A percentile compares a stretch with the other conserved stretches of the same genome.
Conservation (phyloP, 1,139 yeast species). For the Blastobotrys raffinosifermentans region DNA sequence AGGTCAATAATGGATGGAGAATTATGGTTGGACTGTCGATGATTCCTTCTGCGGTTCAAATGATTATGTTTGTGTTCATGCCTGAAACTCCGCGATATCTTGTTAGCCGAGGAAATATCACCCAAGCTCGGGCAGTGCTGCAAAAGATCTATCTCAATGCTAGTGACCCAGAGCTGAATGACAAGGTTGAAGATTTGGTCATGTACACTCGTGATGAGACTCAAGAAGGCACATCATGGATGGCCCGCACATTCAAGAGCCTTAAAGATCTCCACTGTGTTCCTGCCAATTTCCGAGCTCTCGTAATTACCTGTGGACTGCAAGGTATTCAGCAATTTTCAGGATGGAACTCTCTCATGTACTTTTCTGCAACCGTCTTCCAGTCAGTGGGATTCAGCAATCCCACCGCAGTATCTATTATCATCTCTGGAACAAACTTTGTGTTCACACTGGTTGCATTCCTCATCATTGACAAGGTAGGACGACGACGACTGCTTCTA, state of each 20-base stretch:
- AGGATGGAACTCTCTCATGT: slow-evolving; percentile 93
- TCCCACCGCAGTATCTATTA: slow-evolving; percentile 85
- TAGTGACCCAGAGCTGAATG: slow-evolving; percentile 25
- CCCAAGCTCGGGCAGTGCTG: slow-evolving; percentile 61
- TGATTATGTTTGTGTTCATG: slow-evolving; percentile 68
- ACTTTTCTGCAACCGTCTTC: slow-evolving; percentile 85
- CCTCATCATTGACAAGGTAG: slow-evolving; percentile 75
- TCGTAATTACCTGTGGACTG: slow-evolving; percentile 81
- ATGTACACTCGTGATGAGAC: slow-evolving; percentile 16
- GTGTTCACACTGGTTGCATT: slow-evolving; percentile 79
- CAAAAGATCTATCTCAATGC: slow-evolving; percentile 37
- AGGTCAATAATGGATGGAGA: slow-evolving; percentile 84
- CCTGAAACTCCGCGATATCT: slow-evolving; percentile 95
- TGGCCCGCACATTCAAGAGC: slow-evolving; percentile 11
- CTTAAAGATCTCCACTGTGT: slow-evolving; percentile 62
- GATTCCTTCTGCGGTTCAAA: slow-evolving; percentile 79
- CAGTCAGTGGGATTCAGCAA: slow-evolving; percentile 80
- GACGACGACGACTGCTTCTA: slow-evolving; percentile 73
- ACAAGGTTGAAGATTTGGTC: slow-evolving; percentile 21
- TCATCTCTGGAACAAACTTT: slow-evolving; percentile 89
- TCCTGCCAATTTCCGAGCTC: slow-evolving; percentile 85
- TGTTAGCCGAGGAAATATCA: slow-evolving; percentile 60
- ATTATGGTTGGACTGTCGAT: slow-evolving; percentile 83
- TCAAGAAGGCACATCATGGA: slow-evolving; percentile 14
- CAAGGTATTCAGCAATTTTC: slow-evolving; percentile 96